A percentile compares a stretch with the other conserved stretches of the same genome.
Conservation (phyloP, 2,329 filamentous ascomycete species). For the Colletotrichum tabaci region DNA sequence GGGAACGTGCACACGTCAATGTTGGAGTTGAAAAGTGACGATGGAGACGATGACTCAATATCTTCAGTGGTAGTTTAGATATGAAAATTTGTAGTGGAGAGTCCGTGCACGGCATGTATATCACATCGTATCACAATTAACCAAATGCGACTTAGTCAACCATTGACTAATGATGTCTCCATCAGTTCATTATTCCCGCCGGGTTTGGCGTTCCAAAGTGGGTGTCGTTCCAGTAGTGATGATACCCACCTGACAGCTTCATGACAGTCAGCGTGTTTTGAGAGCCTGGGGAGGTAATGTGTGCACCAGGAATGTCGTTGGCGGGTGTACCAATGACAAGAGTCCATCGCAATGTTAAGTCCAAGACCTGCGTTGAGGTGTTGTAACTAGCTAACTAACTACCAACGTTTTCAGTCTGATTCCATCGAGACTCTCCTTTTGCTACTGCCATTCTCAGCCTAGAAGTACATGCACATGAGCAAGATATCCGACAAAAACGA, state of each 20-base stretch:
- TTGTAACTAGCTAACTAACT: no score
- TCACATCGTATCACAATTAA: not conserved
- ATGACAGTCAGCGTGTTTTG: fast-evolving
- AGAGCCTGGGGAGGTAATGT: no score
- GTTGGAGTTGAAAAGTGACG: not conserved
- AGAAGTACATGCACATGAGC: no score
- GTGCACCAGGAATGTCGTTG: no score
- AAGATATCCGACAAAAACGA: no score
- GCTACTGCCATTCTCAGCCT: no score
- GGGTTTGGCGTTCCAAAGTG: not conserved
- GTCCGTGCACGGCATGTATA: conserved; percentile 6
- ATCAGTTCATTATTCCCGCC: conserved; percentile 8
- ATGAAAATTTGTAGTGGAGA: conserved; percentile 15
- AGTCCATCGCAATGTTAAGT: no score
- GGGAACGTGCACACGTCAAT: not conserved
- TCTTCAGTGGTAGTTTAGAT: not conserved
- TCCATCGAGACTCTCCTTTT: no score
- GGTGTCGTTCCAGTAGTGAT: not conserved
- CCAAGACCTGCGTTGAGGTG: no score
- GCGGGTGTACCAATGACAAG: no score
- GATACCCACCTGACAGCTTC: not conserved
- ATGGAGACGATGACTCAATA: not conserved
- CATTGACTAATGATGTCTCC: conserved; percentile 16
- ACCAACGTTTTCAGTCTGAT: no score
- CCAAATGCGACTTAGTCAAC: not conserved